These are phyloP conservation scores for Macrophomina phaseolina DNA, from an alignment of 2,329 filamentous ascomycete genomes.

Conservation along the genomic window DNA sequence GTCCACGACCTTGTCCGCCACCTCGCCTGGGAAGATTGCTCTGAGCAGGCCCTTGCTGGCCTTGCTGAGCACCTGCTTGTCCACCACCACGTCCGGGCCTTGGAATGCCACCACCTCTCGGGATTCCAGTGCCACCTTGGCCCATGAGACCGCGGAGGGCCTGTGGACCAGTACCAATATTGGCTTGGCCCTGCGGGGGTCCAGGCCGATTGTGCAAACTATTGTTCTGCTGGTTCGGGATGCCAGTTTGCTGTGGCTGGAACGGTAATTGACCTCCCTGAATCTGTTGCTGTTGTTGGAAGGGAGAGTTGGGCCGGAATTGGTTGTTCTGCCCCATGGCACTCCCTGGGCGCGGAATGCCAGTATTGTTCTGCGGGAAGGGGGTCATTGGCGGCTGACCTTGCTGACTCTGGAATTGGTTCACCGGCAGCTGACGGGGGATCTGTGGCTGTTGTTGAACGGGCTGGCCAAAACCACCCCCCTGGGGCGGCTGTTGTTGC, in stretches of 20 bases:
- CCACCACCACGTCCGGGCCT: slow-evolving; percentile 38
- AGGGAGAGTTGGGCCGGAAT: slow-evolving; percentile 34
- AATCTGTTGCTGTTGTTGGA: slow-evolving; percentile 30
- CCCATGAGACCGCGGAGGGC: slow-evolving; percentile 37
- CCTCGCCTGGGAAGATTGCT: slow-evolving; percentile 29
- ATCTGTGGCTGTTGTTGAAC: slow-evolving; percentile 15
- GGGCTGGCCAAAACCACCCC: slow-evolving; percentile 9
- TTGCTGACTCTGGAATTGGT: slow-evolving; percentile 27
- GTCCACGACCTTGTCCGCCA: slow-evolving; percentile 26
- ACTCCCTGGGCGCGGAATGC: slow-evolving; percentile 33
- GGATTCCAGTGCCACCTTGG: slow-evolving; percentile 29
- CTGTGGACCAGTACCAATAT: slow-evolving; percentile 38
- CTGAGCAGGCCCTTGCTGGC: slow-evolving; percentile 29
- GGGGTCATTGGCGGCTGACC: slow-evolving; percentile 23
- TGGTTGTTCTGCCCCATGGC: slow-evolving; percentile 20
- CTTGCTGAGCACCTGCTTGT: slow-evolving; percentile 37
- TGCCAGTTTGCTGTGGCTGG: slow-evolving; percentile 29
- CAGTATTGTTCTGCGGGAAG: slow-evolving; percentile 4
- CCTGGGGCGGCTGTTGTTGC: slow-evolving; percentile 9
- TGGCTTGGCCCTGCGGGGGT: slow-evolving; percentile 16
- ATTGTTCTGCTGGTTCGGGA: not conserved
- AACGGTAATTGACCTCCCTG: slow-evolving; percentile 27
- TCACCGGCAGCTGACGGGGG: slow-evolving; percentile 3
- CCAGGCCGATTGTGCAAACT: slow-evolving; percentile 17
- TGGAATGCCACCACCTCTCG: slow-evolving; percentile 36